These are phyloP conservation scores for Polysphondylium violaceum DNA, from an alignment of 78 protist species.

Conservation along the genomic window DNA sequence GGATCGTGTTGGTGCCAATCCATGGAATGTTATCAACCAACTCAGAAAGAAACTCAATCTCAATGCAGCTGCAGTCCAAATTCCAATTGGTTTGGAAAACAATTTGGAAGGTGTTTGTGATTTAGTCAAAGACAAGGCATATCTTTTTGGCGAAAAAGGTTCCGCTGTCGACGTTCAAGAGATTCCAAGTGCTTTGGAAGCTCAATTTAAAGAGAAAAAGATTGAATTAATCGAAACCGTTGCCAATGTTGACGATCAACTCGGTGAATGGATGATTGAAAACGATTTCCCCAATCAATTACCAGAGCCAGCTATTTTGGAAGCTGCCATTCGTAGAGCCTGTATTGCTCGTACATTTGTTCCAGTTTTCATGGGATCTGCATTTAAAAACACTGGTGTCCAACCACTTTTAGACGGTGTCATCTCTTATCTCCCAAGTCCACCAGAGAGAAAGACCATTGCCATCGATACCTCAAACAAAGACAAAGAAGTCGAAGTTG, in stretches of 20 bases:
- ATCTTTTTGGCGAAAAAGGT: constrained; percentile 79
- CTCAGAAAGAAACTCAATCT: constrained; percentile 86
- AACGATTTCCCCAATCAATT: constrained; percentile 71
- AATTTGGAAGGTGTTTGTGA: constrained; percentile 91
- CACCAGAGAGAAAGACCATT: constrained; percentile 81
- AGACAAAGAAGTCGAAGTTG: constrained; percentile 58
- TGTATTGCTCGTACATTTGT: constrained; percentile 76
- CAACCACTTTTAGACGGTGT: constrained; percentile 96
- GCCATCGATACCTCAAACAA: constrained; percentile 65
- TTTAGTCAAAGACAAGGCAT: constrained; percentile 82
- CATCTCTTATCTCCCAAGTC: constrained; percentile 91
- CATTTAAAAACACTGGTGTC: constrained; percentile 96
- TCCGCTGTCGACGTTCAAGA: neutral
- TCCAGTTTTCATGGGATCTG: constrained; percentile 96
- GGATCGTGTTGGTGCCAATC: constrained; percentile 94
- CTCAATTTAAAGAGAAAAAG: constrained; percentile 20
- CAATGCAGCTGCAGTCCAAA: constrained; percentile 91
- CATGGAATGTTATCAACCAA: constrained; percentile 76
- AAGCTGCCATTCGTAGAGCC: constrained; percentile 70
- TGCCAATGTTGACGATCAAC: constrained; percentile 67
- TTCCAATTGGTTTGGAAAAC: constrained; percentile 90
- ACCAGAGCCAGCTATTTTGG: constrained; percentile 28
- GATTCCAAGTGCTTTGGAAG: constrained; percentile 16
- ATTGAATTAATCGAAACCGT: constrained; percentile 60
- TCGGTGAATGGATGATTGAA: constrained; percentile 78